Percentiles rank a stretch among this genome's conserved stretches.
Evolutionary conservation across 805 yeast species (phyloP).

Genomic region (Geotrichum ghanense): DNA sequence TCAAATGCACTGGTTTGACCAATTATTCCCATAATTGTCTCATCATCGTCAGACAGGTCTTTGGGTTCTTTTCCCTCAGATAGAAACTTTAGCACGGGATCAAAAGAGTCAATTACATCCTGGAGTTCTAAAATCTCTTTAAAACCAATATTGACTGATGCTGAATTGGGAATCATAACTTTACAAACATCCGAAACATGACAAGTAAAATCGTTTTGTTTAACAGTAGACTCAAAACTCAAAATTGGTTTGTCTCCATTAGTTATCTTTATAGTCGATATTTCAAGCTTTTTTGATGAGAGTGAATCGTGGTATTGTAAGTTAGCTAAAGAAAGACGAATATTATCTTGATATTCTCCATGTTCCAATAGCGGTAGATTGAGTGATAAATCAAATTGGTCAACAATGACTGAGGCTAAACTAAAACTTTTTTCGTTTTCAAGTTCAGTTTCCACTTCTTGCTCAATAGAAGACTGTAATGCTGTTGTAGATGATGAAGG

Average conservation of each 20-base stretch:
- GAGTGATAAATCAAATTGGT: not conserved
- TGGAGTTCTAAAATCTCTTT: not conserved
- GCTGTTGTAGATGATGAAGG: not conserved
- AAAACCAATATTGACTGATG: not conserved
- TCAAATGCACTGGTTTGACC: constrained; percentile 1
- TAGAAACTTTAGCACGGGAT: not conserved
- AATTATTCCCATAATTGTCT: not conserved
- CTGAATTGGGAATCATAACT: not conserved
- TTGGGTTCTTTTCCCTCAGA: no score
- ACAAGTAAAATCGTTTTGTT: not conserved
- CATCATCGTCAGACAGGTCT: not conserved
- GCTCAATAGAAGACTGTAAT: not conserved
- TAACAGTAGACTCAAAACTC: not conserved
- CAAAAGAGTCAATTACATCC: not conserved
- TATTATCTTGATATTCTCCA: not conserved
- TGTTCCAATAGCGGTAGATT: not conserved
- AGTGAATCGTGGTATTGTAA: not conserved
- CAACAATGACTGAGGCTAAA: not conserved
- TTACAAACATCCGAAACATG: not conserved
- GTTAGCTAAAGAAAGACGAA: not conserved
- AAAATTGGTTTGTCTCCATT: not conserved
- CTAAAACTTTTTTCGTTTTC: not conserved
- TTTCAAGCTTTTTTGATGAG: not conserved
- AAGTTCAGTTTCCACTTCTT: not conserved
- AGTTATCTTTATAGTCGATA: not conserved